Evolutionary conservation across 225 moss, liverwort and hornwort genomes (phyloP), one percentile per base, ranked within the genome.

Genomic region (Physcomitrium patens): DNA sequence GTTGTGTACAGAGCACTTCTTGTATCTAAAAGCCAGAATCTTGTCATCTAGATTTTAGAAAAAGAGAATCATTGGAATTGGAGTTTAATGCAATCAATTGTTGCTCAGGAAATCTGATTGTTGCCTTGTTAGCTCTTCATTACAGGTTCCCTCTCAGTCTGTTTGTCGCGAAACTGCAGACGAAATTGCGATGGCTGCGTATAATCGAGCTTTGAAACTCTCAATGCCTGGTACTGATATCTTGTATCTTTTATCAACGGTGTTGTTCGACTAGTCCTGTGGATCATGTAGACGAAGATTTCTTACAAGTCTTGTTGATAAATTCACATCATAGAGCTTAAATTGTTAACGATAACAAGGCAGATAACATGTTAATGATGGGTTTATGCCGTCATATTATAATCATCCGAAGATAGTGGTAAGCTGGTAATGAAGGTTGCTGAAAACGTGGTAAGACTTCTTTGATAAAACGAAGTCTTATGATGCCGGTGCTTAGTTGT

Each of bases 81-180:
- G 14, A 62, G 37, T 54, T 23, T 69, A 53, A 45, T 22, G 69
- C 65, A 24, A 16, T 41, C 16, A 69, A 49, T 71, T 13, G 55
- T 67, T 72, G 55, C 53, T 56, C 27, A n/a, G 45, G 53, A 50
- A 50, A 66, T 12, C 22, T 60, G 26, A 73, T 77, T 73, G 72
- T 51, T 63, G 64, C 37, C 14, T 66, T 66, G 18, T 72, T 73
- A 47, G 31, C 57, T 71, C 18, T 58, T 72, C 41, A 19, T 48
- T 77, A 59, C 86, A 94, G 96, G 84, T 73, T 70, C 93, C 93
- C 12, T 72, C 82, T 12, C 86, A 97, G 63, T 81, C 82, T 77
- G 91, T 90, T 63, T 94, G 90, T 73, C 88, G 74, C 72, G 90
- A 93, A 81, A 86, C 93, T 64, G 94, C 94, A 48, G 91, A 94